These are phyloP conservation scores for Talaromyces sp. DNA, from an alignment of 2,329 filamentous ascomycete genomes.

Conservation along the genomic window DNA sequence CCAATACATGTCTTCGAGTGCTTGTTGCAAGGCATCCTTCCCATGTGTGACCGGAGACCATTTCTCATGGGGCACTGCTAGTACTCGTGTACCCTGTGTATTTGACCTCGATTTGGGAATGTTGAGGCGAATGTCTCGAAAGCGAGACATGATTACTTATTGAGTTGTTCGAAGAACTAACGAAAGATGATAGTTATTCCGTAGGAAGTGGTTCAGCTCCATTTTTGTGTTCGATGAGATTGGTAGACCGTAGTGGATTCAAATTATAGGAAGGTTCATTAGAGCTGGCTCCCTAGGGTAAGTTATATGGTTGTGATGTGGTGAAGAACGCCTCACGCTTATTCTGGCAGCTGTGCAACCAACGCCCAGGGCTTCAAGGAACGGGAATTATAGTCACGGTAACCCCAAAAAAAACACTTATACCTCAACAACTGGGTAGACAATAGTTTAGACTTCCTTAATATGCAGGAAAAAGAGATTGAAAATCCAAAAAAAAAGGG, in stretches of 20 bases:
- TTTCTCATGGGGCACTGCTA: background rate
- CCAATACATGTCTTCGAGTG: slow-evolving; percentile 39
- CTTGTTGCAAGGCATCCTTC: slow-evolving; percentile 21
- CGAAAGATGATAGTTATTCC: background rate
- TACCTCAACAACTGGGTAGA: too few species aligned
- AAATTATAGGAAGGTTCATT: background rate
- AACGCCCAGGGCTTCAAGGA: too few species aligned
- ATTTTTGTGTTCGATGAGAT: background rate
- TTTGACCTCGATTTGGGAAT: background rate
- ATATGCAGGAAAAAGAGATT: too few species aligned
- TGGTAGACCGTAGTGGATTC: background rate
- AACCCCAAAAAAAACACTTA: too few species aligned
- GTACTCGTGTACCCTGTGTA: background rate
- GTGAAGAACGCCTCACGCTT: background rate
- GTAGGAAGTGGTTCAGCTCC: background rate
- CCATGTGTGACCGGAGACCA: slow-evolving; percentile 17
- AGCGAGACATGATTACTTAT: background rate
- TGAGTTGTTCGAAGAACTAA: background rate
- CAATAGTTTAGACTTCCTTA: too few species aligned
- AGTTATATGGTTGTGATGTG: background rate
- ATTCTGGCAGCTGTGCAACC: too few species aligned
- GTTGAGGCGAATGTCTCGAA: background rate
- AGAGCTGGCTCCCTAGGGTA: too few species aligned
- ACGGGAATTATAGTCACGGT: too few species aligned
- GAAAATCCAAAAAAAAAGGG: background rate